phyloP scores from a whole-genome alignment of 2,329 filamentous ascomycete genomes.

The Colletotrichum musicola region DNA sequence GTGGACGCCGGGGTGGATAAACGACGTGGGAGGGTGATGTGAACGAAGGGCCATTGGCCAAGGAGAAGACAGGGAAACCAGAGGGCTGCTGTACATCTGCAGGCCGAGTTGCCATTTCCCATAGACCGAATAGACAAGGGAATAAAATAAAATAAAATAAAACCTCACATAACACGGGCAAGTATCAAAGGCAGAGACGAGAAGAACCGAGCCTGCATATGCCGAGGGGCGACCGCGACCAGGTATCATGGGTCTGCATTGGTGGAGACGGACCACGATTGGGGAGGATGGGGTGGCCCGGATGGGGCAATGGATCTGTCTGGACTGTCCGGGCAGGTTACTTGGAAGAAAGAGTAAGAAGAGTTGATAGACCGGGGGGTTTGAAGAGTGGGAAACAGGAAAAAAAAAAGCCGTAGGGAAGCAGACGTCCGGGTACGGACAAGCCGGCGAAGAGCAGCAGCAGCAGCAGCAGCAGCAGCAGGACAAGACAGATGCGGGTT shows the following conservation, averaged over 20 bases:
- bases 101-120: slow-evolving; percentile 50
- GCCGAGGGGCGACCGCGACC: slow-evolving; percentile 52
- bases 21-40: slow-evolving; percentile 43
- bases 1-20: slow-evolving; percentile 24
- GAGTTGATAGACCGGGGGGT: background rate
- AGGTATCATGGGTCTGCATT: slow-evolving; percentile 42
- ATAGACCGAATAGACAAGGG: slow-evolving; percentile 35
- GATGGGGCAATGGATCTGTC: slow-evolving; percentile 41
- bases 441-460: slow-evolving; percentile 24
- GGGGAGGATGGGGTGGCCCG: slow-evolving; percentile 43
- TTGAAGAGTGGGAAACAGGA: slow-evolving; percentile 34
- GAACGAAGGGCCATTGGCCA: slow-evolving; percentile 44
- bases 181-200: slow-evolving; percentile 23
- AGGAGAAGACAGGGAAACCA: slow-evolving; percentile 41
- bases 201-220: slow-evolving; percentile 49
- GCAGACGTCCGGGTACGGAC: slow-evolving; percentile 9
- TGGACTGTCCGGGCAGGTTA: slow-evolving; percentile 15
- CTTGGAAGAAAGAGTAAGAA: slow-evolving; percentile 5
- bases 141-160: slow-evolving; percentile 40
- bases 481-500: slow-evolving; percentile 20
- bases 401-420: slow-evolving; percentile 27
- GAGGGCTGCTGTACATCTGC: slow-evolving; percentile 44
- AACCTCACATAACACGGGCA: slow-evolving; percentile 10
- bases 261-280: slow-evolving; percentile 47
- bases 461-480: slow-evolving; percentile 24